Evolutionary conservation across 805 yeast species (phyloP).

Genomic region (Candida patagonica): DNA sequence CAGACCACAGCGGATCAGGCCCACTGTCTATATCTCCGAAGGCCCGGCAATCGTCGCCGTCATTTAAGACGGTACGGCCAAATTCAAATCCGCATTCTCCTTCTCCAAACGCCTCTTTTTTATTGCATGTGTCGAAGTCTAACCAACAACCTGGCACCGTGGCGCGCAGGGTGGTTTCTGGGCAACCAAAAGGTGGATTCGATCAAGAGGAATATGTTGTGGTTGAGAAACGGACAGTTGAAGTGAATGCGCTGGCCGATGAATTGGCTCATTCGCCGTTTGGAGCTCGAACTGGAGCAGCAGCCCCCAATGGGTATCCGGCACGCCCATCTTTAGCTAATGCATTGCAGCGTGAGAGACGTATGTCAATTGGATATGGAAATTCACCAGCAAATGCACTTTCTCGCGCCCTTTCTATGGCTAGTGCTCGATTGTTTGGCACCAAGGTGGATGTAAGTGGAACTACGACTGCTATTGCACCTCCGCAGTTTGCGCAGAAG

Average conservation of each 20-base stretch:
- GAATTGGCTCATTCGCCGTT: slow-evolving; percentile 48
- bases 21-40: background rate
- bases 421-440: slow-evolving; percentile 82
- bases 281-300: background rate
- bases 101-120: slow-evolving; percentile 17
- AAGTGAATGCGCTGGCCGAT: slow-evolving; percentile 92
- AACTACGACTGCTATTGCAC: slow-evolving; percentile 11
- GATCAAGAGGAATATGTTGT: slow-evolving; percentile 71
- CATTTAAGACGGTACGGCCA: background rate
- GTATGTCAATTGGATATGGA: slow-evolving; percentile 29
- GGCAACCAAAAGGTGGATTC: background rate
- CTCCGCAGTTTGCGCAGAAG: slow-evolving; percentile 19
- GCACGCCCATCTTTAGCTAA: background rate
- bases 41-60: background rate
- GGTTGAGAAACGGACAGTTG: slow-evolving; percentile 89
- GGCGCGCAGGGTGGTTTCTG: background rate
- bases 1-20: background rate
- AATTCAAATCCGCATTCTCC: slow-evolving; percentile 9
- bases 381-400: slow-evolving; percentile 73
- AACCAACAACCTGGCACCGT: background rate
- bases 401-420: slow-evolving; percentile 77
- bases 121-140: slow-evolving; percentile 7
- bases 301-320: background rate
- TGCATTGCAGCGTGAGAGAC: slow-evolving; percentile 14
- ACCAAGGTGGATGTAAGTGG: slow-evolving; percentile 19